Conservation (phyloP, 163 green algal genomes). For the Smithsoniella earleae region DNA sequence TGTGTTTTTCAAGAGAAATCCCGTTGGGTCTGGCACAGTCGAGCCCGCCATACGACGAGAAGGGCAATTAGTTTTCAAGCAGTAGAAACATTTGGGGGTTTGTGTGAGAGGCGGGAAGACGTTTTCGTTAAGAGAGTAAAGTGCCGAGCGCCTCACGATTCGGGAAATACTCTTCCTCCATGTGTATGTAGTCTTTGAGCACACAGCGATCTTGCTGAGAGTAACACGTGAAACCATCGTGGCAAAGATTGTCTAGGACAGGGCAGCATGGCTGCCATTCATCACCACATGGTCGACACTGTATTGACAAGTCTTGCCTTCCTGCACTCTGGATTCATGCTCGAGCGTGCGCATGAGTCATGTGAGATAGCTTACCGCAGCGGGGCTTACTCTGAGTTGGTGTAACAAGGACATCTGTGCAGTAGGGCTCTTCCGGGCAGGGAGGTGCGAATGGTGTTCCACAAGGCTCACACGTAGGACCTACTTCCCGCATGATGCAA, state of each 20-base stretch:
- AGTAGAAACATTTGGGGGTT: too few species aligned
- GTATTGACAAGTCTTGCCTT: neutral
- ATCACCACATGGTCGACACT: conserved; percentile 2
- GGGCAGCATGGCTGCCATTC: conserved; percentile 16
- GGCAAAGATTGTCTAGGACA: neutral
- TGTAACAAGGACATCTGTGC: neutral
- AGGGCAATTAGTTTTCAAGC: too few species aligned
- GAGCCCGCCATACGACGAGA: too few species aligned
- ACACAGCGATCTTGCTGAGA: conserved; percentile 16
- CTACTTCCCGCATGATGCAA: neutral
- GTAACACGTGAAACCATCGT: neutral
- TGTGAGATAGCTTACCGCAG: too few species aligned
- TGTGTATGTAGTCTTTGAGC: neutral
- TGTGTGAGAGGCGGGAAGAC: neutral
- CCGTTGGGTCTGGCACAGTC: too few species aligned
- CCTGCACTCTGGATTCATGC: neutral
- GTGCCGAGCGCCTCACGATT: neutral
- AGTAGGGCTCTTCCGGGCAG: neutral
- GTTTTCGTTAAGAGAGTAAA: neutral
- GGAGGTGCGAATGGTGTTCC: neutral
- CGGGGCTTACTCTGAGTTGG: neutral
- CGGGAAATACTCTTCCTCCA: conserved; percentile 24
- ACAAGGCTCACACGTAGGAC: neutral
- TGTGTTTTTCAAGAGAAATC: too few species aligned
- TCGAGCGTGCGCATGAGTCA: too few species aligned